Conservation (phyloP, 371 early-diverging fungal genomes). For the Lichtheimia ornata region DNA sequence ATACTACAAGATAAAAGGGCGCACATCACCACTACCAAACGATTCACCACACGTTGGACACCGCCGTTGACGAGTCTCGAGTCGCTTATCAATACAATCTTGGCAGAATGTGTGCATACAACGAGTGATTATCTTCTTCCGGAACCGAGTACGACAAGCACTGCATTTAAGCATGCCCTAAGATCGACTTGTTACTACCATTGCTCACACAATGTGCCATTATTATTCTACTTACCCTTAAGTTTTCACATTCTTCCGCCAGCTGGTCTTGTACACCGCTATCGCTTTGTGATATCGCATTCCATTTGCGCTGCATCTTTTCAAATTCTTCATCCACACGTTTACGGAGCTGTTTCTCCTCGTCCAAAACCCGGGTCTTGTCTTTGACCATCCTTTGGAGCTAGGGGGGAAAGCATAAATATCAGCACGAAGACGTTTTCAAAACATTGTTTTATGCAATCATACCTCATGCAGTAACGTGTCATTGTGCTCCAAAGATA, state of each 20-base stretch:
- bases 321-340: slow-evolving; percentile 61
- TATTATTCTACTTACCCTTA: slow-evolving; percentile 29
- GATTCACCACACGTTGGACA: slow-evolving; percentile 97
- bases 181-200: neutral
- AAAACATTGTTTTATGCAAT: neutral
- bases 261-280: slow-evolving; percentile 38
- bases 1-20: slow-evolving; percentile 83
- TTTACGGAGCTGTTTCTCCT: slow-evolving; percentile 54
- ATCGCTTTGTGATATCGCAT: slow-evolving; percentile 33
- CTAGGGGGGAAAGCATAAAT: slow-evolving; percentile 19
- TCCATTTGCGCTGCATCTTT: slow-evolving; percentile 50
- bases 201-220: neutral
- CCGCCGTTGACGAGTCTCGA: slow-evolving; percentile 92
- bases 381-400: slow-evolving; percentile 58
- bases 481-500: slow-evolving; percentile 22
- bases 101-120: slow-evolving; percentile 99
- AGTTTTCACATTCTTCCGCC: slow-evolving; percentile 40
- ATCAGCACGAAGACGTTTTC: neutral
- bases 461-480: slow-evolving; percentile 12
- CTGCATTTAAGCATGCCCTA: slow-evolving; percentile 87
- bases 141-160: slow-evolving; percentile 83
- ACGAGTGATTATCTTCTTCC: slow-evolving; percentile 75
- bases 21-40: slow-evolving; percentile 91
- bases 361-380: slow-evolving; percentile 57
- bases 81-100: slow-evolving; percentile 87